phyloP scores from a whole-genome alignment of 1,284 basidiomycete genomes.

The Trichosporon ovoides region DNA sequence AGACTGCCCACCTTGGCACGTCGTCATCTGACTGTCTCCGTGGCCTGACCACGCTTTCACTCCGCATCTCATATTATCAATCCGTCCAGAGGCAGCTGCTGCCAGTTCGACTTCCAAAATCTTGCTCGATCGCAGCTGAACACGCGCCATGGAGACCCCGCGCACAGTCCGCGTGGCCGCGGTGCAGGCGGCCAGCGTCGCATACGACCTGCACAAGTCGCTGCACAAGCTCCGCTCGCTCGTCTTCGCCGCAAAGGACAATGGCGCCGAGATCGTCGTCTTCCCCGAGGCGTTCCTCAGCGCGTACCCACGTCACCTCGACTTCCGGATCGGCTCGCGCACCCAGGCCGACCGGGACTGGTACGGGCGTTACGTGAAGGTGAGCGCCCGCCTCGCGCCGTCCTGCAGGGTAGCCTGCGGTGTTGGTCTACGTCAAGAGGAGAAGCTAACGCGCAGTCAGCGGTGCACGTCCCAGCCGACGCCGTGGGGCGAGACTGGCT shows the following conservation, averaged over 20 bases:
- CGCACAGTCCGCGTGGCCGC: slow-evolving; percentile 28
- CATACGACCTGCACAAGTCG: slow-evolving; percentile 56
- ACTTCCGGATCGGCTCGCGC: slow-evolving; percentile 30
- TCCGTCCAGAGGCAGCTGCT: no score
- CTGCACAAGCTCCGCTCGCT: slow-evolving; percentile 58
- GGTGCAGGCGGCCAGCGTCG: slow-evolving; percentile 41
- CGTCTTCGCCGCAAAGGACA: slow-evolving; percentile 54
- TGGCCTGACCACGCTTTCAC: no score
- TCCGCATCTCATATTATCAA: no score
- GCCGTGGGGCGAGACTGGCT: slow-evolving; percentile 25
- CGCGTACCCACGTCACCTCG: slow-evolving; percentile 43
- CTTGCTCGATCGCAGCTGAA: neutral
- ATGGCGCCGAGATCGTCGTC: slow-evolving; percentile 58
- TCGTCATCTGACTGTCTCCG: no score
- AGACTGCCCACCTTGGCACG: no score
- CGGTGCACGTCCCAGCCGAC: slow-evolving; percentile 21
- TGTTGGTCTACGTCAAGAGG: no score
- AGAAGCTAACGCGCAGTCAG: slow-evolving; percentile 16
- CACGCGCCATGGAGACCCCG: neutral
- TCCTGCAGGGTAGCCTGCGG: no score
- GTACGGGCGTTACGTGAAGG: slow-evolving; percentile 49
- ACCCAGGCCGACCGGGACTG: slow-evolving; percentile 32
- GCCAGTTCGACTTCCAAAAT: no score
- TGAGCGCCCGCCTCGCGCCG: no score
- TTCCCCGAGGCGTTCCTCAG: slow-evolving; percentile 64